phyloP scores from a whole-genome alignment of 148 eudicot genomes.

The Silene latifolia region DNA sequence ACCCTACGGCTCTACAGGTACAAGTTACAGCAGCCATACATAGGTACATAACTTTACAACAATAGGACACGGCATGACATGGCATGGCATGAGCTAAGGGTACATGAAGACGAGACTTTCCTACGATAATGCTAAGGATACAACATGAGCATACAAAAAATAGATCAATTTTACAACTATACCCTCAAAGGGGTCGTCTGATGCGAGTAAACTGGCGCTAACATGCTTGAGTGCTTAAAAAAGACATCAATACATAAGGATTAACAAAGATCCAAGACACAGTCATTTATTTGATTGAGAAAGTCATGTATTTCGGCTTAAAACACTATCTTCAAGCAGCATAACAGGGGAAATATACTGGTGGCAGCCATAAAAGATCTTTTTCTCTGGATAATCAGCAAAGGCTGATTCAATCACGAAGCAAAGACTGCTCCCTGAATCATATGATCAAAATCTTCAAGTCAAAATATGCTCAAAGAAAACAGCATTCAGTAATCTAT shows the following conservation, averaged over 20 bases:
- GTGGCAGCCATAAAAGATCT: conserved; percentile 38
- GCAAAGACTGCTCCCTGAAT: conserved; percentile 57
- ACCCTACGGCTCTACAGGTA: background rate
- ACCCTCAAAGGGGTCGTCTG: conserved; percentile 7
- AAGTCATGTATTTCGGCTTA: conserved; percentile 17
- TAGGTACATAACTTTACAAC: conserved; percentile 15
- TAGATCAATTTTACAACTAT: conserved; percentile 16
- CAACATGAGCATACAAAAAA: conserved; percentile 14
- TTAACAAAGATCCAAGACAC: conserved; percentile 15
- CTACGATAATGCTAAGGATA: conserved; percentile 17
- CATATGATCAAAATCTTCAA: conserved; percentile 41
- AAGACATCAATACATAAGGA: conserved; percentile 12
- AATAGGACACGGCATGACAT: background rate
- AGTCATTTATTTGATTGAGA: conserved; percentile 20
- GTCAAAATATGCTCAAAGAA: conserved; percentile 40
- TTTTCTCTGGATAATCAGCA: conserved; percentile 37
- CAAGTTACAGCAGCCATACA: conserved; percentile 20
- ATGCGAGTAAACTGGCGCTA: background rate
- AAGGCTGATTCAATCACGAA: conserved; percentile 45
- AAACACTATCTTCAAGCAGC: conserved; percentile 29
- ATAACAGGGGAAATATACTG: conserved; percentile 27
- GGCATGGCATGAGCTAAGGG: conserved; percentile 2
- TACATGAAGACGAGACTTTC: background rate
- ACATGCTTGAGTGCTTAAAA: conserved; percentile 15
- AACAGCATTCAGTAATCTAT: conserved; percentile 26